Evolutionary conservation across 2,329 filamentous ascomycete species (phyloP).

Genomic region (Fusarium lateritium): DNA sequence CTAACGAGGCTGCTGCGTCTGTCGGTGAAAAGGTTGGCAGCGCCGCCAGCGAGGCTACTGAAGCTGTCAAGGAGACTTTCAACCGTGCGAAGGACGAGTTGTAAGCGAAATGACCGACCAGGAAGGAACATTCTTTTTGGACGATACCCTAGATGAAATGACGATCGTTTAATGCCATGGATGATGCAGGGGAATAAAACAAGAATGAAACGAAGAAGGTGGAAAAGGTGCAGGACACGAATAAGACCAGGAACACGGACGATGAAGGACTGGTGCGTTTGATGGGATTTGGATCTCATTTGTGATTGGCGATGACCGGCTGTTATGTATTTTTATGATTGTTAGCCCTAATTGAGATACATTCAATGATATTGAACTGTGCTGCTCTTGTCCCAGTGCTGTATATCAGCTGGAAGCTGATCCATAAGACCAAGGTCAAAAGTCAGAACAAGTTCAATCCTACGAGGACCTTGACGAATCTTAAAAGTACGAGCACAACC

Average conservation of each 20-base stretch:
- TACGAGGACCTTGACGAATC: constrained; percentile 74
- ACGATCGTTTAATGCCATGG: constrained; percentile 48
- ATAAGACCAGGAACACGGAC: constrained; percentile 25
- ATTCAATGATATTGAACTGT: constrained; percentile 41
- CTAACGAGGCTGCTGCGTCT: constrained; percentile 53
- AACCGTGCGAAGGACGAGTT: constrained; percentile 59
- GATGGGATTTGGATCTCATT: constrained; percentile 46
- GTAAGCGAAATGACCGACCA: constrained; percentile 44
- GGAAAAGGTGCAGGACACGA: constrained; percentile 32
- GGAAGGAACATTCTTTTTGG: constrained; percentile 47
- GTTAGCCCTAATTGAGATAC: constrained; percentile 30
- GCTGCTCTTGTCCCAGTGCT: constrained; percentile 78
- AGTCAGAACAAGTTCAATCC: constrained; percentile 71
- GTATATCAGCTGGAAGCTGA: constrained; percentile 79
- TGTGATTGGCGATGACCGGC: constrained; percentile 27
- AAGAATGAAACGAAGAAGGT: constrained; percentile 28
- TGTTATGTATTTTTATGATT: constrained; percentile 42
- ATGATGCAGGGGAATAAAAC: constrained; percentile 22
- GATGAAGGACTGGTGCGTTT: constrained; percentile 26
- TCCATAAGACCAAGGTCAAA: constrained; percentile 72
- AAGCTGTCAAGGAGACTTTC: constrained; percentile 59
- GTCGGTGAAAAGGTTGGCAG: constrained; percentile 56
- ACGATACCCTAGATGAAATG: constrained; percentile 50
- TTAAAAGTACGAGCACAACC: constrained; percentile 76
- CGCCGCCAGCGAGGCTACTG: constrained; percentile 58